Evolutionary conservation across 2,329 filamentous ascomycete genomes (phyloP), one percentile per base, ranked within the genome.

Genomic region (Aspergillus sergii): DNA sequence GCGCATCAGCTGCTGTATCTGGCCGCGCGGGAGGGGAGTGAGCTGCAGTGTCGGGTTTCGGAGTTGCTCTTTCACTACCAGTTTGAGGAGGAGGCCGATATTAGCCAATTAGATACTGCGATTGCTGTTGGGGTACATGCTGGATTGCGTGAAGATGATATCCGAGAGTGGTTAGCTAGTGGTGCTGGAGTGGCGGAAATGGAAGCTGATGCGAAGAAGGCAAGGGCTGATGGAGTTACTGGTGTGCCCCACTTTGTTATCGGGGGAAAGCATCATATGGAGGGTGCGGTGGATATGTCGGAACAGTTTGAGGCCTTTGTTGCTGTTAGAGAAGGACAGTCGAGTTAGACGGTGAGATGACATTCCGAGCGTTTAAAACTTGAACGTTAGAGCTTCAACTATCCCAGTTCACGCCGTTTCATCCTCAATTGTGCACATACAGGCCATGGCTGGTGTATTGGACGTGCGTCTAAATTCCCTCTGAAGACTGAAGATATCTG

Each of bases 221-320:
- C 48, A 1, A 59, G 67, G 26, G 58, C 57, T 5, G 36, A 34
- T 2, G 68, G 66, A 2, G 21, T 66, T 11, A 19, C 60, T 21
- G 68, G 68, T 1, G 70, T 71, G 19, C 69, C 69, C 19, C 61
- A 65, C 64, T 71, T 64, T 56, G 50, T 62, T 19, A 64, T 72
- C 48, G 68, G 65, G 2, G 64, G 50, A 1, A n/a, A 62, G 43
- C 28, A 62, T 23, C 59, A 64, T 28, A 28, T 64, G 10, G 62
- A 66, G n/a, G 66, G 70, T 3, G 67, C 66, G 1, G 63, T 57
- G 56, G 70, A 69, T 23, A 28, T 66, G 45, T 32, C 39, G 5
- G 69, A 70, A 43, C 64, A 69, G 51, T 64, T 72, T 36, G 55
- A 66, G 34, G 57, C 62, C 4, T 60, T 70, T 57, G 59, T 69